Evolutionary conservation across 225 moss, liverwort and hornwort genomes (phyloP).

Genomic region (Pseudoscleropodium purum): DNA sequence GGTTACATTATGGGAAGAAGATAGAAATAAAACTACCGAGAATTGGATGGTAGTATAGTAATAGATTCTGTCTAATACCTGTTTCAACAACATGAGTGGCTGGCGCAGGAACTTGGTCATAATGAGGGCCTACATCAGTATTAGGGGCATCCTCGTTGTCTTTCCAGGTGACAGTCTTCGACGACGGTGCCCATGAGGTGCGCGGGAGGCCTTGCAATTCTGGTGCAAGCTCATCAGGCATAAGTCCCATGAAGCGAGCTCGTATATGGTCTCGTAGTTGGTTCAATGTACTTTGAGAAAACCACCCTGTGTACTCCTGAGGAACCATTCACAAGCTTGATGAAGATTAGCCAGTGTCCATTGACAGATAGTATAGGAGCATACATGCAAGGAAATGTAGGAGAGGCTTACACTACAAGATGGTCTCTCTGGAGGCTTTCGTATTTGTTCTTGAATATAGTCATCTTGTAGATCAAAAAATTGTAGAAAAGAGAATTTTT

Average conservation of each 20-base stretch:
- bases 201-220: conserved; percentile 56
- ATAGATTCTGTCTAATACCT: conserved; percentile 6
- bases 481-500: conserved; percentile 87
- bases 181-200: conserved; percentile 9
- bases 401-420: conserved; percentile 57
- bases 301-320: conserved; percentile 91
- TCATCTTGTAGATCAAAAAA: conserved; percentile 86
- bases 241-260: conserved; percentile 70
- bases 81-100: background rate
- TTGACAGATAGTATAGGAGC: background rate
- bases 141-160: conserved; percentile 2
- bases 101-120: background rate
- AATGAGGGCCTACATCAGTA: background rate
- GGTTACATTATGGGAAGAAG: background rate
- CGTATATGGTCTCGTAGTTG: conserved; percentile 65
- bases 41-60: background rate
- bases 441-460: conserved; percentile 77
- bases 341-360: background rate
- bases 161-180: conserved; percentile 33
- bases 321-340: background rate
- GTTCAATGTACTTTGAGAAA: conserved; percentile 56
- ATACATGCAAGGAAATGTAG: background rate
- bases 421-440: conserved; percentile 60
- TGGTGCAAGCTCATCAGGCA: conserved; percentile 59
- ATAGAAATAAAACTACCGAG: background rate